Percentiles rank a stretch among this genome's conserved stretches.
Evolutionary conservation across 202 grass and related monocot genomes (phyloP).

Genomic region (Panicum hallii): DNA sequence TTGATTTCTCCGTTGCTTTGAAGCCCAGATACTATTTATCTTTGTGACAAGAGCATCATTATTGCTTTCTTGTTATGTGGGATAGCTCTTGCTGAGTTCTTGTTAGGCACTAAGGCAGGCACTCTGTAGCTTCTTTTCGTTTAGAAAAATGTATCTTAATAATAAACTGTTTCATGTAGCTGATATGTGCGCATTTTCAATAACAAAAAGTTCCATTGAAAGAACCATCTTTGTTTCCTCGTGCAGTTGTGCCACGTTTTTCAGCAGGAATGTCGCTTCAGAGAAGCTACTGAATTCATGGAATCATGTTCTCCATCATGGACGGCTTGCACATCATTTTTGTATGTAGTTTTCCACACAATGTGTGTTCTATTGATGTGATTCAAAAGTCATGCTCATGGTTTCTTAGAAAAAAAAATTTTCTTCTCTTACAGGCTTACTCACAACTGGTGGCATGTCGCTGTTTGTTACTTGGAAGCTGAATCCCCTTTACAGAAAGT

Average conservation of each 20-base stretch:
- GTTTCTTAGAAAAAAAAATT: conserved; percentile 26
- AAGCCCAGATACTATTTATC: neutral
- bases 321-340: conserved; percentile 67
- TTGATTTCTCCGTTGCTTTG: neutral
- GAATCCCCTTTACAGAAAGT: conserved; percentile 65
- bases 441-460: conserved; percentile 84
- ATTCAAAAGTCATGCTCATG: neutral
- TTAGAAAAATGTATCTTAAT: conserved; percentile 16
- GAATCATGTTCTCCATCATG: conserved; percentile 67
- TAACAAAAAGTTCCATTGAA: neutral
- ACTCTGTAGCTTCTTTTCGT: conserved; percentile 1
- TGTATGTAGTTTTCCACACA: conserved; percentile 50
- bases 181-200: neutral
- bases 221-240: conserved; percentile 17
- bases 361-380: conserved; percentile 2
- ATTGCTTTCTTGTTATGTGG: neutral
- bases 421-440: conserved; percentile 51
- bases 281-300: conserved; percentile 79
- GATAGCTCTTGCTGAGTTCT: neutral
- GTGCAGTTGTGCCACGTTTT: conserved; percentile 78
- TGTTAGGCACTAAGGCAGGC: neutral
- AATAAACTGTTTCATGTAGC: conserved; percentile 2
- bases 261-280: conserved; percentile 73
- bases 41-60: neutral
- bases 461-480: conserved; percentile 82